Conservation (phyloP, 768 basidiomycete genomes). For the Paxillus rubicundulus region DNA sequence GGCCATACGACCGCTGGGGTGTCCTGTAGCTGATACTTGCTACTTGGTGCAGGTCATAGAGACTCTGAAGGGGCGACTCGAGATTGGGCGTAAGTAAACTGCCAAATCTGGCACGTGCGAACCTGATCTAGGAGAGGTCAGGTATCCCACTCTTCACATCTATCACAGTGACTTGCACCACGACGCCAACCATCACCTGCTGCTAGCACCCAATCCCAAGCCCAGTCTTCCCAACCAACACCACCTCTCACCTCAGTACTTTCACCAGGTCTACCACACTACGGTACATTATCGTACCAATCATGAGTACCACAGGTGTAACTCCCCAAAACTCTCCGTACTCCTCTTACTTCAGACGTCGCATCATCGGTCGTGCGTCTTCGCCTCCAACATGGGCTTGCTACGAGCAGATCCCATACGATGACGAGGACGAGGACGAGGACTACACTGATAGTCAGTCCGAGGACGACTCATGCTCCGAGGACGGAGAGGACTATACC, state of each 20-base stretch:
- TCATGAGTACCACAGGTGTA: slow-evolving; percentile 26
- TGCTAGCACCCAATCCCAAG: too few relatives aligned
- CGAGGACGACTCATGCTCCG: slow-evolving; percentile 60
- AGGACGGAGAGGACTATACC: slow-evolving; percentile 68
- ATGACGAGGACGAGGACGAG: slow-evolving; percentile 59
- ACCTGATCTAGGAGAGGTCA: background rate
- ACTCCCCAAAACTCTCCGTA: slow-evolving; percentile 23
- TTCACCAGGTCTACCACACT: too few relatives aligned
- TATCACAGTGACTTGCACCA: slow-evolving; percentile 12
- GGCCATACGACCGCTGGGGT: slow-evolving; percentile 60
- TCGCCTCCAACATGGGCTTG: slow-evolving; percentile 88
- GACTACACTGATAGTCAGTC: slow-evolving; percentile 58
- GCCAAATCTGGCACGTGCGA: background rate
- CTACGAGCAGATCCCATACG: slow-evolving; percentile 84
- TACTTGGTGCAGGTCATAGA: background rate
- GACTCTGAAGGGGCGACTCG: too few relatives aligned
- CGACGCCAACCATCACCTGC: background rate
- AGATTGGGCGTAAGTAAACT: background rate
- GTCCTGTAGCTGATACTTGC: background rate
- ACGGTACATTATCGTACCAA: background rate
- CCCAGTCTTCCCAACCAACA: background rate
- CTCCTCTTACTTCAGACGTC: slow-evolving; percentile 51
- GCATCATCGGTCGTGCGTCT: slow-evolving; percentile 74
- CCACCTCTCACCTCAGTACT: background rate
- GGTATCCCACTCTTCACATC: slow-evolving; percentile 17